Percentiles rank a stretch among this genome's conserved stretches.
Conservation (phyloP, 805 yeast genomes). For the Candida nanaspora region DNA sequence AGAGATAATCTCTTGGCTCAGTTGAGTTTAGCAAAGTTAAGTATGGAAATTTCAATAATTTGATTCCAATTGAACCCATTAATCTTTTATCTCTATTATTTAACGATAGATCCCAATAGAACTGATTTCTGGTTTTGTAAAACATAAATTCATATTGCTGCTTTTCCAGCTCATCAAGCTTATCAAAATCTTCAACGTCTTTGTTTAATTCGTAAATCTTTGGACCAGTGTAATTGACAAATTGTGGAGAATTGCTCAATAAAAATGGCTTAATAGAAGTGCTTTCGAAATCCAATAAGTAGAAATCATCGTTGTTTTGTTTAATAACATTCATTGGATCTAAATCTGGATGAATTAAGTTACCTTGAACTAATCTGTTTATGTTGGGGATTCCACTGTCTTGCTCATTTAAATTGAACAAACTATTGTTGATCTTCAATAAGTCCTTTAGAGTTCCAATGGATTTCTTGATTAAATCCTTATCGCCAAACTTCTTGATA, state of each 20-base stretch:
- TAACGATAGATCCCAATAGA: conserved; percentile 75
- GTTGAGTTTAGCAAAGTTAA: conserved; percentile 52
- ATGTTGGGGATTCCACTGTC: conserved; percentile 50
- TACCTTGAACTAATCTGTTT: conserved; percentile 59
- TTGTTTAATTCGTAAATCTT: conserved; percentile 70
- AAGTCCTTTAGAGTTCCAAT: conserved; percentile 58
- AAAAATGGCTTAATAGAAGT: conserved; percentile 75
- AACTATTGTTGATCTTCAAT: conserved; percentile 43
- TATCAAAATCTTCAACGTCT: conserved; percentile 65
- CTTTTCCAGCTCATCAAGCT: conserved; percentile 64
- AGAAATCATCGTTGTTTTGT: conserved; percentile 31
- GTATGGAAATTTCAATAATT: conserved; percentile 62
- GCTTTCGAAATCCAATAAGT: conserved; percentile 79
- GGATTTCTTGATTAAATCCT: conserved; percentile 38
- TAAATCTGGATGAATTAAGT: conserved; percentile 73
- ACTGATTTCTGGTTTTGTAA: conserved; percentile 85
- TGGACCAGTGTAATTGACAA: conserved; percentile 82
- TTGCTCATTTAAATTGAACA: conserved; percentile 50
- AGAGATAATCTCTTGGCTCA: conserved; percentile 49
- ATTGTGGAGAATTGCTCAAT: conserved; percentile 71
- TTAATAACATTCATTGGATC: conserved; percentile 82
- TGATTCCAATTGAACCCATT: conserved; percentile 74
- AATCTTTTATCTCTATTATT: conserved; percentile 58
- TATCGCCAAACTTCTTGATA: conserved; percentile 28
- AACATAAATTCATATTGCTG: conserved; percentile 82